Percentiles rank a stretch among this genome's conserved stretches.
Evolutionary conservation across 306 rosid species (phyloP).

Genomic region (Inga laurina): DNA sequence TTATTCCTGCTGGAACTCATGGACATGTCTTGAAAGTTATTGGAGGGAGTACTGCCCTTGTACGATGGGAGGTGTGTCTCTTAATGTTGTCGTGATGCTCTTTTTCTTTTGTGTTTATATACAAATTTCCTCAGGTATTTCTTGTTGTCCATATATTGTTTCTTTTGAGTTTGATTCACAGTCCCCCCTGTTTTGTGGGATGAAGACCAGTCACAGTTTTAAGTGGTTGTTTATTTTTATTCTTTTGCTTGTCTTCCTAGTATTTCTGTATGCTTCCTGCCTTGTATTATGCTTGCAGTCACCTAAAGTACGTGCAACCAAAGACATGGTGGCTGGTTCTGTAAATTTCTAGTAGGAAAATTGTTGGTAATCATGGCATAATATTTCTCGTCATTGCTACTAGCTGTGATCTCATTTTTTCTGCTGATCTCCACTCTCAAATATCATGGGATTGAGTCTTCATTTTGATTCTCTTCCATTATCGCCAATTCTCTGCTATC

Average conservation of each 20-base stretch:
- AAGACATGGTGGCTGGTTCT: constrained; percentile 19
- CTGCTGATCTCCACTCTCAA: background rate
- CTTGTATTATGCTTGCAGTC: constrained; percentile 9
- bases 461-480: background rate
- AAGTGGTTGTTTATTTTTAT: background rate
- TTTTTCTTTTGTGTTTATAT: background rate
- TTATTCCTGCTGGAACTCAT: constrained; percentile 73
- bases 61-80: constrained; percentile 86
- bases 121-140: constrained; percentile 7
- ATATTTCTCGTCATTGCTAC: background rate
- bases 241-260: constrained; percentile 14
- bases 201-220: constrained; percentile 9
- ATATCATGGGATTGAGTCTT: background rate
- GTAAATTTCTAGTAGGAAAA: constrained; percentile 10
- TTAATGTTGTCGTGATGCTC: constrained; percentile 16
- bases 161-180: constrained; percentile 1
- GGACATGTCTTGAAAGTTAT: constrained; percentile 75
- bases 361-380: background rate
- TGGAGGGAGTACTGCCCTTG: constrained; percentile 74
- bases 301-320: background rate
- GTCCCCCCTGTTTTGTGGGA: background rate
- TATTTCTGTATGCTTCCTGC: constrained; percentile 25
- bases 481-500: background rate
- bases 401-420: background rate
- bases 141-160: constrained; percentile 1